Conservation (phyloP, 495 filamentous ascomycete genomes). For the Penicillium taxi region DNA sequence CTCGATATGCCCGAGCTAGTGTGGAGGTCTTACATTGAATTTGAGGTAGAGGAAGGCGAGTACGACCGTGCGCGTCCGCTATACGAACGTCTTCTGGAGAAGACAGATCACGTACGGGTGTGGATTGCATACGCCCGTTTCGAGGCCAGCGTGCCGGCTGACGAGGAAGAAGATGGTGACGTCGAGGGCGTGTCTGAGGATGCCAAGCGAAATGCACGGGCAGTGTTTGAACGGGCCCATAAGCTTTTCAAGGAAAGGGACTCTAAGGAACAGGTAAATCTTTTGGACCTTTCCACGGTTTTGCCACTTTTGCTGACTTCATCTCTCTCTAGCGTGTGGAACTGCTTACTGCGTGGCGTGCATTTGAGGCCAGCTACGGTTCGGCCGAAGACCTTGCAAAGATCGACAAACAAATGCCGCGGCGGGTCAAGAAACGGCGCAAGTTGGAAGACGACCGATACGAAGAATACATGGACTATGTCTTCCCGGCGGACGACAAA, state of each 20-base stretch:
- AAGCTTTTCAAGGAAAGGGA: conserved; percentile 86
- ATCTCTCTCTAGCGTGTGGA: conserved; percentile 54
- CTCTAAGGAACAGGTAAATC: conserved; percentile 75
- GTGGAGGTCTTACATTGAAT: conserved; percentile 98
- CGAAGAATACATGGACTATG: conserved; percentile 96
- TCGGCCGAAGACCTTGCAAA: conserved; percentile 68
- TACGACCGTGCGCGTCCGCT: conserved; percentile 72
- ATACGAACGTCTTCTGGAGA: conserved; percentile 85
- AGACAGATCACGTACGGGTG: conserved; percentile 96
- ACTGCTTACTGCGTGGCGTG: conserved; percentile 82
- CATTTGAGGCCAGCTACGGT: conserved; percentile 82
- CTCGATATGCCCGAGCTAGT: conserved; percentile 97
- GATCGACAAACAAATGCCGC: conserved; percentile 87
- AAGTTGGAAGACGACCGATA: conserved; percentile 90
- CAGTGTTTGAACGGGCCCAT: conserved; percentile 79
- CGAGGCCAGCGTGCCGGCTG: conserved; percentile 78
- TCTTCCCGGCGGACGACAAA: conserved; percentile 95
- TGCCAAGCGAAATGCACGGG: conserved; percentile 72
- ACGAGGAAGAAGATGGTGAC: conserved; percentile 57
- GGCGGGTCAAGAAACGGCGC: conserved; percentile 86
- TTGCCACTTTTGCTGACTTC: conserved; percentile 21
- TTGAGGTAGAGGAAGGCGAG: conserved; percentile 89
- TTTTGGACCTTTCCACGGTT: neutral
- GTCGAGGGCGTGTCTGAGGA: conserved; percentile 69
- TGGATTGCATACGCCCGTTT: conserved; percentile 97